A percentile compares a stretch with the other conserved stretches of the same genome.
Evolutionary conservation across 2,329 filamentous ascomycete species (phyloP).

Genomic region (Pyrenochaeta sp.): DNA sequence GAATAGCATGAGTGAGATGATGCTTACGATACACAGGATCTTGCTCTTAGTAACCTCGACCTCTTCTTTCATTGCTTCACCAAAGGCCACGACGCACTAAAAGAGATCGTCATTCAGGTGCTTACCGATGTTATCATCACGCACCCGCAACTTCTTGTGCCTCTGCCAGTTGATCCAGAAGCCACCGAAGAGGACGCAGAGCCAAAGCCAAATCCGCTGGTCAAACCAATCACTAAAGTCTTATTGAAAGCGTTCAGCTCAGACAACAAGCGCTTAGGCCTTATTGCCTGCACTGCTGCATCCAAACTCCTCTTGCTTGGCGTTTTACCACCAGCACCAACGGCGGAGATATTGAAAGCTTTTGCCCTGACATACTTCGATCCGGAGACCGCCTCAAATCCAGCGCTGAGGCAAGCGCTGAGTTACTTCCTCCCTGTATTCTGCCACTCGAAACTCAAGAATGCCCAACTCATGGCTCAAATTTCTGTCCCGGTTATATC

Average conservation of each 20-base stretch:
- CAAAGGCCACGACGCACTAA: conserved; percentile 88
- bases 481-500: conserved; percentile 79
- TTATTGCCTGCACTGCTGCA: conserved; percentile 80
- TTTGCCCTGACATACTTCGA: conserved; percentile 90
- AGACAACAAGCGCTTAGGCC: conserved; percentile 76
- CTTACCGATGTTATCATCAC: conserved; percentile 92
- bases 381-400: conserved; percentile 80
- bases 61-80: conserved; percentile 96
- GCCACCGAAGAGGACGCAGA: conserved; percentile 51
- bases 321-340: conserved; percentile 60
- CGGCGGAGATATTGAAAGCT: conserved; percentile 79
- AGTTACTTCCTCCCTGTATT: conserved; percentile 96
- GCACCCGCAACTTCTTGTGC: conserved; percentile 80
- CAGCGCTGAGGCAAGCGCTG: conserved; percentile 83
- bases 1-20: not conserved
- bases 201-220: conserved; percentile 45
- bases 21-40: conserved; percentile 60
- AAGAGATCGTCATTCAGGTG: conserved; percentile 90
- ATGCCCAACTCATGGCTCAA: conserved; percentile 80
- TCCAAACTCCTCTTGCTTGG: conserved; percentile 88
- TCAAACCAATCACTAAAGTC: conserved; percentile 79
- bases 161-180: conserved; percentile 53
- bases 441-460: conserved; percentile 83
- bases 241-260: conserved; percentile 78
- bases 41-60: conserved; percentile 89